Conservation (phyloP, 2,329 filamentous ascomycete genomes). For the Apiospora rasikravindrae region DNA sequence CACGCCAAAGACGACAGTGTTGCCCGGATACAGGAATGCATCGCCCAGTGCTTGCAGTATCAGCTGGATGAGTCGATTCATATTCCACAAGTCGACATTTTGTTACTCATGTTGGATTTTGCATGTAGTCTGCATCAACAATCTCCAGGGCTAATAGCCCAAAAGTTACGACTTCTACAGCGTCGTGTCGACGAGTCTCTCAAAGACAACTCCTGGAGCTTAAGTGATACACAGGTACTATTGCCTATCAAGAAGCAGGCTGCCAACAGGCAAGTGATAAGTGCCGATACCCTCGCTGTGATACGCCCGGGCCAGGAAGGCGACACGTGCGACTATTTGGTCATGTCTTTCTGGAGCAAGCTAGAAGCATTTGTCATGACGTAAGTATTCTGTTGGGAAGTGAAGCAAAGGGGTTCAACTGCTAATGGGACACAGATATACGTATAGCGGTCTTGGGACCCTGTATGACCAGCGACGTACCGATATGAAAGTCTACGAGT, state of each 20-base stretch:
- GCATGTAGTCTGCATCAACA: conserved; percentile 71
- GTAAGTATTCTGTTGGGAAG: conserved; percentile 44
- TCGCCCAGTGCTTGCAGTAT: conserved; percentile 75
- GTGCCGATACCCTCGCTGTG: conserved; percentile 61
- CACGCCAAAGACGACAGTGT: conserved; percentile 67
- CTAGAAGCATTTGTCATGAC: conserved; percentile 61
- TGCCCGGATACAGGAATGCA: conserved; percentile 73
- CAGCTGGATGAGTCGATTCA: conserved; percentile 69
- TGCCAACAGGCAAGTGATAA: conserved; percentile 56
- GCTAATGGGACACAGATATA: conserved; percentile 48
- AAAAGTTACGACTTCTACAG: conserved; percentile 69
- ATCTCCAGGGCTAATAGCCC: conserved; percentile 57
- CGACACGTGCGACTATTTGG: conserved; percentile 58
- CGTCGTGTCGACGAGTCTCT: conserved; percentile 63
- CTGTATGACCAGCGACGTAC: conserved; percentile 44
- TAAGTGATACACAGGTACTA: conserved; percentile 53
- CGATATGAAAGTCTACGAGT: conserved; percentile 43
- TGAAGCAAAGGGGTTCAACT: conserved; percentile 20
- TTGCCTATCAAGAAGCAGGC: conserved; percentile 61
- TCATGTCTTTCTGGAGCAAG: conserved; percentile 65
- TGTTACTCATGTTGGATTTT: conserved; percentile 72
- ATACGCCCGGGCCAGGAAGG: conserved; percentile 53
- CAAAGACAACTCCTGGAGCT: conserved; percentile 50
- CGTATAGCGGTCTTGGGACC: conserved; percentile 57
- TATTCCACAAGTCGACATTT: conserved; percentile 69